Base-by-base conservation (phyloP, 495 filamentous ascomycete genomes). In the Sordaria brevicollis region DNA sequence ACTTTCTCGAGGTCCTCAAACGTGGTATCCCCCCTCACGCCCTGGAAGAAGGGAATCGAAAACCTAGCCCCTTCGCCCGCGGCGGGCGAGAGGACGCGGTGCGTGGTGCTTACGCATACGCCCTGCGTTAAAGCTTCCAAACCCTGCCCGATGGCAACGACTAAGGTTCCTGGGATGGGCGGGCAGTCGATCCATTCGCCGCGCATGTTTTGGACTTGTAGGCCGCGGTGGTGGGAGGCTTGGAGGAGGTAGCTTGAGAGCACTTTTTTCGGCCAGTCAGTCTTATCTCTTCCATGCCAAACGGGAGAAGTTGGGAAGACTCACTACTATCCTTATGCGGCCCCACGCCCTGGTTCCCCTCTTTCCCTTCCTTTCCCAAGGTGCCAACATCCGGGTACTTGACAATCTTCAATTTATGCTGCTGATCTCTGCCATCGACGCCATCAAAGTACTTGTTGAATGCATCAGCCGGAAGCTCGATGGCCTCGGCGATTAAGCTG, bases 341-440 rank as follows among this genome's bases (percentile, higher is more conserved):
- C 1, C 95, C 93, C 2, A 96, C 93, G 25, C 93, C 93, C 75
- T 91, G 89, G 10, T 86, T 84, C 66, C 85, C 81, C 0, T 65
- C 74, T 38, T 79, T 80, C 19, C 81, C 82, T 38, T 76, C 89
- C 76, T 11, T 82, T 13, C 79, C 80, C 6, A 89, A 76, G 70
- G 79, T 76, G 4, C 83, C 78, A 1, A 87, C 80, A 75, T 91
- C 88, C 1, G 91, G 90, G 73, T 97, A 97, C 78, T 95, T 96
- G 72, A 97, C 88, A 69, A 97, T 92, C 77, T 98, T 98, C 41
- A 97, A 82, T 75, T 95, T 94, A 81, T 96, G 92, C 84, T 96
- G 90, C 79, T 93, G 90, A 71, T 88, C 83, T 4, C 82, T 79
- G 19, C 72, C 78, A n/a, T n/a, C n/a, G n/a, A n/a, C n/a, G n/a